Percentiles rank a stretch among this genome's conserved stretches.
Evolutionary conservation across 2,329 filamentous ascomycete genomes (phyloP).

Genomic region (Cryphonectria carpinicola): DNA sequence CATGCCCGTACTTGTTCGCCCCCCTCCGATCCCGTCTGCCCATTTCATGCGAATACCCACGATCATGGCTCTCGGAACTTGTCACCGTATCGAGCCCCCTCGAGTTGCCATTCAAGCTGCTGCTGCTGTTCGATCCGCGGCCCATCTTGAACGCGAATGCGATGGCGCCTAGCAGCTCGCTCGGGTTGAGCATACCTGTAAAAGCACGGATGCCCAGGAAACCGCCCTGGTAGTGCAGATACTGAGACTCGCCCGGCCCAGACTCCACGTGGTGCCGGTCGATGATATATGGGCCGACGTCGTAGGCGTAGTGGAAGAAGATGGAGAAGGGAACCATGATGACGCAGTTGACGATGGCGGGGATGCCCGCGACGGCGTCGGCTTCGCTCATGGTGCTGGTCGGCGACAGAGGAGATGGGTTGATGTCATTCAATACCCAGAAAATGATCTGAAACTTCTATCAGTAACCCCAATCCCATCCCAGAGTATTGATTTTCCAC

Average conservation of each 20-base stretch:
- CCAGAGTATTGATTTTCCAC: too few species aligned
- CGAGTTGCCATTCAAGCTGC: not conserved
- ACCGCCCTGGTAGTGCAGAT: constrained; percentile 33
- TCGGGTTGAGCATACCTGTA: constrained; percentile 24
- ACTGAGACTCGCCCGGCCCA: constrained; percentile 23
- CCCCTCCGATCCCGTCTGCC: constrained; percentile 10
- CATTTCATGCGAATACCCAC: constrained; percentile 9
- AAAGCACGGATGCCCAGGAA: constrained; percentile 30
- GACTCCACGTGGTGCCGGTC: constrained; percentile 22
- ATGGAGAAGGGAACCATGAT: constrained; percentile 35
- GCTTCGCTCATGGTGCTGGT: constrained; percentile 32
- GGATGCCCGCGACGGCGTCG: constrained; percentile 34
- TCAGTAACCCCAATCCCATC: not conserved
- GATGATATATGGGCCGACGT: constrained; percentile 33
- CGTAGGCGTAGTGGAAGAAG: constrained; percentile 34
- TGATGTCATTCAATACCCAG: constrained; percentile 33
- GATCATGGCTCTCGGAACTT: constrained; percentile 5
- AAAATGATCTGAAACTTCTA: constrained; percentile 10
- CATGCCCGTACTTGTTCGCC: not conserved
- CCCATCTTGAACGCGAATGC: constrained; percentile 21
- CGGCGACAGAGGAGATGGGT: constrained; percentile 26
- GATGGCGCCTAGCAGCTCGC: constrained; percentile 23
- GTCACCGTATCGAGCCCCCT: not conserved
- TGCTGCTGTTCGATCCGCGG: not conserved
- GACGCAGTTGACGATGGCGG: constrained; percentile 33